These are phyloP conservation scores for Seiridium unicorne DNA, from an alignment of 2,329 filamentous ascomycete genomes.

Conservation along the genomic window DNA sequence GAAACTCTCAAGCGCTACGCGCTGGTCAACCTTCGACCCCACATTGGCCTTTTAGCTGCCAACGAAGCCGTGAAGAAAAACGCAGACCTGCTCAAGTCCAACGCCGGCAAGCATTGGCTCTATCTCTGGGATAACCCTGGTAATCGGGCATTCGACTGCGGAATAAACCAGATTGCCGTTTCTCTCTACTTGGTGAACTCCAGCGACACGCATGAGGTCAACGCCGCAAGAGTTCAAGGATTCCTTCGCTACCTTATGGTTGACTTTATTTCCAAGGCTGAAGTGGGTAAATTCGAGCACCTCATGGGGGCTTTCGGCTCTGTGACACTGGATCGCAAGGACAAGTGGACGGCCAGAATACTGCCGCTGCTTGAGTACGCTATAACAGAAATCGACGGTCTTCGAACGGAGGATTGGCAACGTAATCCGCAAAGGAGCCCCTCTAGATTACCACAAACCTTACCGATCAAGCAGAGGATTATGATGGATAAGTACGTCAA, in stretches of 20 bases:
- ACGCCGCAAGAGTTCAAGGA: not conserved
- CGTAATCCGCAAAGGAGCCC: slow-evolving; percentile 3
- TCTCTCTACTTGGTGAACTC: slow-evolving; percentile 8
- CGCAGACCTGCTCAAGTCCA: slow-evolving; percentile 21
- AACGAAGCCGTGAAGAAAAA: slow-evolving; percentile 21
- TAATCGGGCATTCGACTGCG: not conserved
- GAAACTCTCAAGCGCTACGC: slow-evolving; percentile 14
- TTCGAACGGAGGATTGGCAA: slow-evolving; percentile 11
- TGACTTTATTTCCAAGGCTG: not conserved
- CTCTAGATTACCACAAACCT: slow-evolving; percentile 4
- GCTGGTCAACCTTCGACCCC: slow-evolving; percentile 21
- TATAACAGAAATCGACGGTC: slow-evolving; percentile 11
- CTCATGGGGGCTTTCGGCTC: not conserved
- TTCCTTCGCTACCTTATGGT: not conserved
- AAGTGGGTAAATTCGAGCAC: not conserved
- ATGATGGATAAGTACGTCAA: not conserved
- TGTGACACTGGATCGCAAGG: not conserved
- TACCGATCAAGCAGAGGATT: slow-evolving; percentile 8
- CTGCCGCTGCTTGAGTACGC: slow-evolving; percentile 18
- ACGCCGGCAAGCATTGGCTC: slow-evolving; percentile 30
- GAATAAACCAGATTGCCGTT: slow-evolving; percentile 7
- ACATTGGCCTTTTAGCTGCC: slow-evolving; percentile 17
- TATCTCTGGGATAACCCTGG: slow-evolving; percentile 13
- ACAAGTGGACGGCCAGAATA: slow-evolving; percentile 12
- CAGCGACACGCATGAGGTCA: not conserved